Conservation (phyloP, 768 basidiomycete species). For the Mycena vulgaris region DNA sequence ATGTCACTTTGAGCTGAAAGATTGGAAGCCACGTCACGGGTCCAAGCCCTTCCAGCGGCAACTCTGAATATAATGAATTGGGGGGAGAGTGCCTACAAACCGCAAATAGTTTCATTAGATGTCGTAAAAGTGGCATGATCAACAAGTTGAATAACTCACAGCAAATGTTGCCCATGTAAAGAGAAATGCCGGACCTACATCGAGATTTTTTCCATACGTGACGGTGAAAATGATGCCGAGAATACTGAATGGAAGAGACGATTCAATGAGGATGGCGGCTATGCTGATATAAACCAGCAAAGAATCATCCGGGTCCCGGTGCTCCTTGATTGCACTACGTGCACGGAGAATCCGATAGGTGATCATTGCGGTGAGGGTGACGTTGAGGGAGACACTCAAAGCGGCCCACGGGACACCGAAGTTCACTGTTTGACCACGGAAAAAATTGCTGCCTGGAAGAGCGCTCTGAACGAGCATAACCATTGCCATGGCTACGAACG, state of each 20-base stretch:
- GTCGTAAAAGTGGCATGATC: not conserved
- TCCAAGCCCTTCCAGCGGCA: constrained; percentile 20
- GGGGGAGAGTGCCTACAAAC: constrained; percentile 7
- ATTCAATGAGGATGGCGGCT: constrained; percentile 47
- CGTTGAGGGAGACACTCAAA: constrained; percentile 41
- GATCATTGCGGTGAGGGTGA: constrained; percentile 10
- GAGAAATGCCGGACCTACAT: constrained; percentile 21
- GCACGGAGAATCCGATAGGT: constrained; percentile 12
- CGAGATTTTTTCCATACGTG: not conserved
- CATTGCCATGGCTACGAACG: constrained; percentile 43
- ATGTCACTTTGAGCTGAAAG: not conserved
- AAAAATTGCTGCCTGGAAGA: constrained; percentile 44
- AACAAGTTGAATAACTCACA: constrained; percentile 41
- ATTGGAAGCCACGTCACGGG: constrained; percentile 12
- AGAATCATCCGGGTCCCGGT: not conserved
- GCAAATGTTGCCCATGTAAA: constrained; percentile 26
- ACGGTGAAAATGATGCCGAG: constrained; percentile 47
- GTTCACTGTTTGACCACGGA: constrained; percentile 41
- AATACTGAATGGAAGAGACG: constrained; percentile 48
- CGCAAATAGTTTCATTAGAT: not conserved
- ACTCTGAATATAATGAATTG: constrained; percentile 27
- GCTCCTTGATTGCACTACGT: not conserved
- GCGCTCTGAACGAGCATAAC: constrained; percentile 45
- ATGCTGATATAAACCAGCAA: constrained; percentile 44
- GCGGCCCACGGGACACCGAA: constrained; percentile 48